Conservation (phyloP, 768 basidiomycete genomes). For the Amanita rimosa region DNA sequence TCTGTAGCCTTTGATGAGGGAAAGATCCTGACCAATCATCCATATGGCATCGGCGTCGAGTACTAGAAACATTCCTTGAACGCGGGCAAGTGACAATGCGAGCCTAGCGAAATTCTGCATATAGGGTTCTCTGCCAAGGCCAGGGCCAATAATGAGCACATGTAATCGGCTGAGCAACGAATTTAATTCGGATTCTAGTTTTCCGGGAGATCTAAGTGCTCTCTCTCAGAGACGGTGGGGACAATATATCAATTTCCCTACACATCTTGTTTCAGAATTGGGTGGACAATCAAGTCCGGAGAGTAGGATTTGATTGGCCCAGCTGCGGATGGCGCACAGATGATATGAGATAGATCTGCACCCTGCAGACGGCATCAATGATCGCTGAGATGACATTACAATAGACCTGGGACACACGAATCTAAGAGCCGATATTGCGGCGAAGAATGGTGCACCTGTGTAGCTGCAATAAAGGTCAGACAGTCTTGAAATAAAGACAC, state of each 20-base stretch:
- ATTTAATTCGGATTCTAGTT: conserved; percentile 41
- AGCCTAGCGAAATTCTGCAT: conserved; percentile 79
- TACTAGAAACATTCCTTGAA: conserved; percentile 76
- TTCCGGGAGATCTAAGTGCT: conserved; percentile 30
- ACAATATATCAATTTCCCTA: conserved; percentile 21
- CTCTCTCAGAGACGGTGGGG: neutral
- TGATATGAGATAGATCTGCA: conserved; percentile 92
- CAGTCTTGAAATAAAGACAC: neutral
- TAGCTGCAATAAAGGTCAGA: conserved; percentile 41
- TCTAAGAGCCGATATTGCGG: conserved; percentile 81
- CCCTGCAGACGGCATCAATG: conserved; percentile 37
- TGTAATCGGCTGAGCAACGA: conserved; percentile 80
- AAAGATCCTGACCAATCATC: conserved; percentile 66
- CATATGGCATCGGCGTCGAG: conserved; percentile 91
- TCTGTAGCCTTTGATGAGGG: conserved; percentile 72
- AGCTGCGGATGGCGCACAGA: conserved; percentile 90
- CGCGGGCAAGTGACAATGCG: conserved; percentile 65
- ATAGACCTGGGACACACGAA: conserved; percentile 37
- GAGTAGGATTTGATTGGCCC: conserved; percentile 94
- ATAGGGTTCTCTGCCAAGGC: conserved; percentile 81
- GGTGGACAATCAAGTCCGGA: conserved; percentile 95
- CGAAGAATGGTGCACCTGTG: conserved; percentile 95
- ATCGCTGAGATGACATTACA: neutral
- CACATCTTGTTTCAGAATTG: conserved; percentile 66
- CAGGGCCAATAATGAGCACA: conserved; percentile 88